These are phyloP conservation scores for Prunus fruticosa DNA, from an alignment of 306 rosid genomes.

Conservation along the genomic window DNA sequence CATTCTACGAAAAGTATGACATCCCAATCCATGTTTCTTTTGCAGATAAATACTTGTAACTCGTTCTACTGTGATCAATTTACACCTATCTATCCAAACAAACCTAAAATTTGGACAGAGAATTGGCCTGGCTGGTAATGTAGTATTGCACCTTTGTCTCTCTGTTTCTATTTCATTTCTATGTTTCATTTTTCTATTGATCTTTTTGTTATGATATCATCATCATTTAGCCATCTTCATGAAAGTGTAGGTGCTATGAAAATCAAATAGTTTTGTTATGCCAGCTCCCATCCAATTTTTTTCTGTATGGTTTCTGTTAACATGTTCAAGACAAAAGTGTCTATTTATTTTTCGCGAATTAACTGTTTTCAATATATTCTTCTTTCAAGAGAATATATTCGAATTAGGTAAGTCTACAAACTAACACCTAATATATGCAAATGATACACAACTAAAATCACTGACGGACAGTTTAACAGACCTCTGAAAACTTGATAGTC, in stretches of 20 bases:
- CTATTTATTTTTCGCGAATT: too few relatives aligned
- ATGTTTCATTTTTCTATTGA: background rate
- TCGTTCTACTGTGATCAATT: constrained; percentile 89
- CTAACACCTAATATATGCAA: too few relatives aligned
- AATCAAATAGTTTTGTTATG: too few relatives aligned
- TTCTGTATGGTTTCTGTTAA: too few relatives aligned
- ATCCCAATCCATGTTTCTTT: constrained; percentile 22
- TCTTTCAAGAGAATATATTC: too few relatives aligned
- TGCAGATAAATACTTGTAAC: constrained; percentile 91
- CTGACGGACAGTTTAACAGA: too few relatives aligned
- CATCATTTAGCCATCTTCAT: background rate
- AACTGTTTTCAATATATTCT: too few relatives aligned
- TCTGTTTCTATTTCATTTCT: constrained; percentile 12
- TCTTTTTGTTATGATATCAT: background rate
- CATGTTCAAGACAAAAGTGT: too few relatives aligned
- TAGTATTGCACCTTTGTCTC: constrained; percentile 17
- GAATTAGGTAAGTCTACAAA: too few relatives aligned
- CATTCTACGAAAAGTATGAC: constrained; percentile 8
- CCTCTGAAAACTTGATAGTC: too few relatives aligned
- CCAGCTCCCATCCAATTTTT: background rate
- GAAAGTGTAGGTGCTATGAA: background rate
- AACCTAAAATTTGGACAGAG: constrained; percentile 96
- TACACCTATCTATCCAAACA: constrained; percentile 74
- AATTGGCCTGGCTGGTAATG: constrained; percentile 98
- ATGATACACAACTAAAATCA: too few relatives aligned